These are phyloP conservation scores for Endocarpon pusillum DNA, from an alignment of 495 filamentous ascomycete genomes.

Conservation along the genomic window DNA sequence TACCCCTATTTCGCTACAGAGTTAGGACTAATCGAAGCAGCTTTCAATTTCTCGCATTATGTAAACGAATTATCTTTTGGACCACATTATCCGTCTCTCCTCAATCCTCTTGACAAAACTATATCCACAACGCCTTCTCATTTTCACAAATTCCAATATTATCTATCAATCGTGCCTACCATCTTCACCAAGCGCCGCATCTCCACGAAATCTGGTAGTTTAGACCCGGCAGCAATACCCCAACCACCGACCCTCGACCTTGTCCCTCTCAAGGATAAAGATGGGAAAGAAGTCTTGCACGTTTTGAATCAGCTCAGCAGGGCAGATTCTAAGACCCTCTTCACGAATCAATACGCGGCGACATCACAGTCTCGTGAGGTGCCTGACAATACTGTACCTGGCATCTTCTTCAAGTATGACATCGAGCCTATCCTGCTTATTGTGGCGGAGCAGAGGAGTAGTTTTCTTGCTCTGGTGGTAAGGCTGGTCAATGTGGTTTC, in stretches of 20 bases:
- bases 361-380: constrained; percentile 63
- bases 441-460: constrained; percentile 63
- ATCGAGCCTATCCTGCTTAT: constrained; percentile 89
- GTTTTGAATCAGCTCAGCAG: constrained; percentile 6
- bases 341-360: constrained; percentile 96
- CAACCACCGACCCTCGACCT: constrained; percentile 5
- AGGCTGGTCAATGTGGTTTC: constrained; percentile 52
- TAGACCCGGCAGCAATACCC: constrained; percentile 17
- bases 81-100: constrained; percentile 79
- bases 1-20: constrained; percentile 6
- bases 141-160: constrained; percentile 98
- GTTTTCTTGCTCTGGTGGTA: constrained; percentile 56
- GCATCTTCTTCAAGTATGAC: constrained; percentile 98
- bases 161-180: constrained; percentile 92
- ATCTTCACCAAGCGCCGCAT: constrained; percentile 44
- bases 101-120: constrained; percentile 88
- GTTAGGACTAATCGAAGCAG: constrained; percentile 20
- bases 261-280: constrained; percentile 1
- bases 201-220: constrained; percentile 26
- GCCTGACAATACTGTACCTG: constrained; percentile 56
- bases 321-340: constrained; percentile 37
- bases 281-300: constrained; percentile 11
- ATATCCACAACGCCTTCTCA: constrained; percentile 53
- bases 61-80: constrained; percentile 94
- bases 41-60: constrained; percentile 97